Evolutionary conservation across 2,329 filamentous ascomycete species (phyloP).

Genomic region (Annulohypoxylon truncatum): DNA sequence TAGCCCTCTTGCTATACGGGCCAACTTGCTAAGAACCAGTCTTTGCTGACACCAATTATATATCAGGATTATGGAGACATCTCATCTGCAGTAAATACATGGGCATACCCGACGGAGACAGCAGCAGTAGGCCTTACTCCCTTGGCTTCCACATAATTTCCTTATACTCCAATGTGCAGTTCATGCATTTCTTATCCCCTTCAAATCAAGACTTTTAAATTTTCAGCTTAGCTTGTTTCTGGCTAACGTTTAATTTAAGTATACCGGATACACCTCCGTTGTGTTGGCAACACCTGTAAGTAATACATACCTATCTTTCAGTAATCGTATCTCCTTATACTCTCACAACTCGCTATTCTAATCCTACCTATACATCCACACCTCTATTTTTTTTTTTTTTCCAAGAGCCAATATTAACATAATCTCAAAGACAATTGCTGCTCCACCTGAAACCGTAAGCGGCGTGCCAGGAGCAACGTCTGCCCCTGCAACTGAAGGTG

Average conservation of each 20-base stretch:
- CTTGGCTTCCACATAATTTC: not conserved
- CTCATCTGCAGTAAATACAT: slow-evolving; percentile 12
- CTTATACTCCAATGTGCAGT: not conserved
- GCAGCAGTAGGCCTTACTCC: slow-evolving; percentile 17
- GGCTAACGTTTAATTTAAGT: not conserved
- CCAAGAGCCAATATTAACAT: not conserved
- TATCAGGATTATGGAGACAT: slow-evolving; percentile 15
- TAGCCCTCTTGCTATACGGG: not conserved
- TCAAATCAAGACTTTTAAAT: not conserved
- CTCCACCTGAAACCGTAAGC: not conserved
- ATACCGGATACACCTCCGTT: not conserved
- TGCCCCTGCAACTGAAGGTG: slow-evolving; percentile 11
- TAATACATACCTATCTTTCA: not conserved
- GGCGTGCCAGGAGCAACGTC: slow-evolving; percentile 10
- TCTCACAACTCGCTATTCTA: not conserved
- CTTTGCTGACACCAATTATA: slow-evolving; percentile 17
- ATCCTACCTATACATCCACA: not conserved
- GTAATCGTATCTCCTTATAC: too few species aligned
- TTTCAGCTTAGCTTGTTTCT: not conserved
- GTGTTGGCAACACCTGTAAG: slow-evolving; percentile 9
- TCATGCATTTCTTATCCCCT: not conserved
- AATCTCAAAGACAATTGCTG: not conserved
- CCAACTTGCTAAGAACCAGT: not conserved
- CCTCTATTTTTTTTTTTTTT: too few species aligned
- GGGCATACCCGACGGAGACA: slow-evolving; percentile 13